Base-by-base conservation (phyloP, 2,329 filamentous ascomycete genomes). In the Colletotrichum musicola region DNA sequence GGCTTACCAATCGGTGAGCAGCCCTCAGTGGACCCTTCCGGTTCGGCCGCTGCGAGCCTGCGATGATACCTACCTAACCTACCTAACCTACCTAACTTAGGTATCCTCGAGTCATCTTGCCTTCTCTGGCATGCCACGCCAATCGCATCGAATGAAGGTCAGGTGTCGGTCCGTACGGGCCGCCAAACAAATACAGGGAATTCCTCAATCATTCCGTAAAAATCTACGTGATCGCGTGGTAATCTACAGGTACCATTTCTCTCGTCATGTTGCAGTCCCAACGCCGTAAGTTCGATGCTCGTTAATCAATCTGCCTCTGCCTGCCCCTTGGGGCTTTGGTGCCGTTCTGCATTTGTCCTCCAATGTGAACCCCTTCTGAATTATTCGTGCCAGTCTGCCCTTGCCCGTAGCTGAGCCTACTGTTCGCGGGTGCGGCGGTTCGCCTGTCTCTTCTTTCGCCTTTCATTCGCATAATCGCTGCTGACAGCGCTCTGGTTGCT, bases 381-480 rank as follows among this genome's bases (percentile, higher is more conserved):
- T 12, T 35, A 9, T 35, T n/a, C 53, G 12, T 9, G 12, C 44
- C 18, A 22, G 30, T 42, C n/a, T 20, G 18, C 13, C 35, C 4
- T 9, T n/a, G 44, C 6, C 6, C 40, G 40, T n/a, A 42, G 40
- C 13, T 14, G 40, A 14, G 40, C 38, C 35, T 44, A 66, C 27
- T 69, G 64, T 14, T 71, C 73, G 35, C 74, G 71, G 25, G 73
- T 66, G 60, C 78, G 72, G 53, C 77, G 77, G 50, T 22, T 18
- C 18, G 73, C 78, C 4, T 78, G 73, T 18, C 82, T 76, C 74
- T 77, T 79, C 78, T 78, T 81, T 27, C 83, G 74, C 75, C 79
- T 81, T 76, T 85, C 82, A 71, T 85, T 80, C 1, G 77, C 74
- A 58, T 84, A 82, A 51, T 83, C 81, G 55, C 75, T 77, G 13